Conservation (phyloP, 2,329 filamentous ascomycete species). For the Exophiala aquamarina region DNA sequence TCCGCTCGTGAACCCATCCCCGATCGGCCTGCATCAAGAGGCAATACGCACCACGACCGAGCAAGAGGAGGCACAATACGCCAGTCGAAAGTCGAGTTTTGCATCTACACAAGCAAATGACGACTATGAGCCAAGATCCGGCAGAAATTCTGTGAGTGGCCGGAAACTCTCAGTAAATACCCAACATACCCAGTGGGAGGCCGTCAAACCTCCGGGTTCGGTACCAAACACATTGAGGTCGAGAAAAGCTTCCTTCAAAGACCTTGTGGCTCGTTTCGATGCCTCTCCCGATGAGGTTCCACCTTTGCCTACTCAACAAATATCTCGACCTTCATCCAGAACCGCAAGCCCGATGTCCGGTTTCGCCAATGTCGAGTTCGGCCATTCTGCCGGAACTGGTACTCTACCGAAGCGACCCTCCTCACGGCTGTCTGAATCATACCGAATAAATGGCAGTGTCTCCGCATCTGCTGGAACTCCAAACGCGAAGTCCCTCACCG, state of each 20-base stretch:
- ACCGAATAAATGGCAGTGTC: conserved; percentile 9
- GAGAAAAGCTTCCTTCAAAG: conserved; percentile 71
- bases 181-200: conserved; percentile 11
- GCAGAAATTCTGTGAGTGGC: conserved; percentile 3
- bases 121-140: conserved; percentile 2
- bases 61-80: neutral
- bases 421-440: conserved; percentile 5
- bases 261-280: conserved; percentile 74
- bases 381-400: conserved; percentile 7
- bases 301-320: conserved; percentile 39
- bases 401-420: conserved; percentile 7
- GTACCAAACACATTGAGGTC: conserved; percentile 16
- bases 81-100: conserved; percentile 20
- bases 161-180: conserved; percentile 18
- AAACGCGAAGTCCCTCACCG: neutral
- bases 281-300: conserved; percentile 53
- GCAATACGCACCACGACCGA: conserved; percentile 22
- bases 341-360: conserved; percentile 36
- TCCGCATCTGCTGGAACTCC: conserved; percentile 4
- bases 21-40: conserved; percentile 30
- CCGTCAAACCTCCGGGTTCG: conserved; percentile 6
- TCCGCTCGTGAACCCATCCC: conserved; percentile 31
- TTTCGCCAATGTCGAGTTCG: conserved; percentile 7
- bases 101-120: conserved; percentile 13
- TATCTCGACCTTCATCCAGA: conserved; percentile 35